These are phyloP conservation scores for Cladosporium oxysporum DNA, from an alignment of 2,329 filamentous ascomycete species.

Conservation along the genomic window DNA sequence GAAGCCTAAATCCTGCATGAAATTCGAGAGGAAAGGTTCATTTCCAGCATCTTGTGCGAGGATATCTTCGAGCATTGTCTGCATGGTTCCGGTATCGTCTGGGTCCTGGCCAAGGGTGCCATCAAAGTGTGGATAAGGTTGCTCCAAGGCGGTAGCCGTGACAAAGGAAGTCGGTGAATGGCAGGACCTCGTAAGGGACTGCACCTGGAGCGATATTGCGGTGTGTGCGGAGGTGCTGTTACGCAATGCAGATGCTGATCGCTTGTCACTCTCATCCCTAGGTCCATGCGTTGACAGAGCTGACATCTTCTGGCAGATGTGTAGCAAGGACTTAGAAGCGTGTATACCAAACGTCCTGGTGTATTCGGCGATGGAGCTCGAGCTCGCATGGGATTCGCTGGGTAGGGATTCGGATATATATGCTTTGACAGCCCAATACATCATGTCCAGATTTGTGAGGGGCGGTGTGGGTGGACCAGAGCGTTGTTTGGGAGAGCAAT, in stretches of 20 bases:
- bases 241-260: neutral
- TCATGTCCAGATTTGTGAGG: neutral
- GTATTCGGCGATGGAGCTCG: neutral
- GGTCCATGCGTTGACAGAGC: neutral
- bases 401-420: neutral
- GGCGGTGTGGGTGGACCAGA: neutral
- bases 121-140: neutral
- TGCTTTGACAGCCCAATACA: neutral
- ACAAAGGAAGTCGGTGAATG: neutral
- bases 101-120: neutral
- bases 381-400: neutral
- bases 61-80: neutral
- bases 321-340: neutral
- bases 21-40: neutral
- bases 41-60: neutral
- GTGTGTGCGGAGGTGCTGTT: neutral
- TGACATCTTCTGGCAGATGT: neutral
- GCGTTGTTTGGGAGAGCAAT: neutral
- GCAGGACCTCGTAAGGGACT: neutral
- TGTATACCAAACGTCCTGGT: neutral
- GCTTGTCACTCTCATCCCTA: neutral
- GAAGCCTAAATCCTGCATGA: neutral
- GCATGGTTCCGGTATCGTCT: neutral
- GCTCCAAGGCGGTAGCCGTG: neutral
- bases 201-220: neutral